Percentiles rank a stretch among this genome's conserved stretches.
phyloP scores from a whole-genome alignment of 108 stramenopile genomes.

The Skeletonema costatum region DNA sequence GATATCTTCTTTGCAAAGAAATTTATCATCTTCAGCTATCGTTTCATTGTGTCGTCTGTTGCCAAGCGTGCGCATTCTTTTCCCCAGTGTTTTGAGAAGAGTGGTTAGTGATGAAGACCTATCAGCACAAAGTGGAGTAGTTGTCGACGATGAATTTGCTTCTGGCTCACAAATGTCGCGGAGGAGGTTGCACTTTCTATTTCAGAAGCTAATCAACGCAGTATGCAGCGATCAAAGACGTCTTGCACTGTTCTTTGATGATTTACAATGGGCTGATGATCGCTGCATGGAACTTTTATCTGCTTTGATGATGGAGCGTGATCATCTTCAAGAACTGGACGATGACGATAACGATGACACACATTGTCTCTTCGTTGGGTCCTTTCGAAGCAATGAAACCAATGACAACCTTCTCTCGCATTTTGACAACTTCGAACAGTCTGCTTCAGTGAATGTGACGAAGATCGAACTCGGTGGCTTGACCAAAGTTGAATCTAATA shows the following conservation, averaged over 20 bases:
- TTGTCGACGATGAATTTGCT: not conserved
- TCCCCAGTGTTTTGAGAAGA: not conserved
- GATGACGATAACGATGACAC: too few relatives aligned
- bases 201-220: slow-evolving; percentile 1
- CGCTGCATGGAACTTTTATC: not conserved
- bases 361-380: too few relatives aligned
- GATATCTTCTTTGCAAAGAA: not conserved
- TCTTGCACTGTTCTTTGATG: slow-evolving; percentile 19
- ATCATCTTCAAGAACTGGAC: too few relatives aligned
- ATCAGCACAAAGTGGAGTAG: not conserved
- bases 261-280: slow-evolving; percentile 28
- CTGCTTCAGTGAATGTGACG: not conserved
- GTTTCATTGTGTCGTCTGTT: slow-evolving; percentile 2
- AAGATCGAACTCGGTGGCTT: not conserved
- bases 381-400: not conserved
- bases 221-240: slow-evolving; percentile 6
- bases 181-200: slow-evolving; percentile 3
- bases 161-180: not conserved
- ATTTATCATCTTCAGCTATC: not conserved
- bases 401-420: not conserved
- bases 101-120: slow-evolving; percentile 12
- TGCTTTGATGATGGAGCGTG: not conserved
- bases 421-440: not conserved
- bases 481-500: not conserved
- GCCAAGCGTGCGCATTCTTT: not conserved